Conservation (phyloP, 768 basidiomycete genomes). For the Xerocomus spinulosus region DNA sequence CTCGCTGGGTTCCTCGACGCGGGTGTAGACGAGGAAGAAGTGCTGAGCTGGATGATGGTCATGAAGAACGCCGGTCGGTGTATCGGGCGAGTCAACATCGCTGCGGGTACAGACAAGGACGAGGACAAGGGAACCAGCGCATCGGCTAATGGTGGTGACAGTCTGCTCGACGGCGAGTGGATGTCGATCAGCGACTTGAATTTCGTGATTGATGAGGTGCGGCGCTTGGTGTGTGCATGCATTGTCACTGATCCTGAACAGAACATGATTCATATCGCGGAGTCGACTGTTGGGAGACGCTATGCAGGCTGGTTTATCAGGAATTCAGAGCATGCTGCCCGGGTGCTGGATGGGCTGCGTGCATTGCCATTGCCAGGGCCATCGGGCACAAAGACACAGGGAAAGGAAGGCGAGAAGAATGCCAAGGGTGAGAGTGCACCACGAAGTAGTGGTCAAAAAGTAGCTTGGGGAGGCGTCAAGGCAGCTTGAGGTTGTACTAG, state of each 20-base stretch:
- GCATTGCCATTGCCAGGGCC: slow-evolving; percentile 46
- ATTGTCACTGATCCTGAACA: slow-evolving; percentile 26
- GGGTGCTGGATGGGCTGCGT: slow-evolving; percentile 77
- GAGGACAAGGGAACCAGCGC: slow-evolving; percentile 29
- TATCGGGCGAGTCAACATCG: slow-evolving; percentile 38
- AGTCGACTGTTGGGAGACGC: slow-evolving; percentile 87
- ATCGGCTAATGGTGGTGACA: slow-evolving; percentile 3
- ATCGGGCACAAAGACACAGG: slow-evolving; percentile 4
- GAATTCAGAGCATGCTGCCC: slow-evolving; percentile 87
- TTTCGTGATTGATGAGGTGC: slow-evolving; percentile 90
- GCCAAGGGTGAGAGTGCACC: slow-evolving; percentile 29
- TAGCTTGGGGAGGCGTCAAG: slow-evolving; percentile 47
- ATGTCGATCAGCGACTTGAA: slow-evolving; percentile 91
- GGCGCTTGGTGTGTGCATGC: slow-evolving; percentile 20
- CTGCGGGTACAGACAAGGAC: slow-evolving; percentile 43
- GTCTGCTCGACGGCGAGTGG: slow-evolving; percentile 79
- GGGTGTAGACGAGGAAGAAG: slow-evolving; percentile 80
- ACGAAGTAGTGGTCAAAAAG: slow-evolving; percentile 48
- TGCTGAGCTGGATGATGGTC: slow-evolving; percentile 95
- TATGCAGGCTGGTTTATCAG: slow-evolving; percentile 98
- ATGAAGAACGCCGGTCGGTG: slow-evolving; percentile 87
- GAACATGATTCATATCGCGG: slow-evolving; percentile 97
- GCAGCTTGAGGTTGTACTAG: slow-evolving; percentile 13
- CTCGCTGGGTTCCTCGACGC: slow-evolving; percentile 83
- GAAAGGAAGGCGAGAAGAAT: slow-evolving; percentile 20